Conservation (phyloP, 257 asterid genomes). For the Primulina eburnea region DNA sequence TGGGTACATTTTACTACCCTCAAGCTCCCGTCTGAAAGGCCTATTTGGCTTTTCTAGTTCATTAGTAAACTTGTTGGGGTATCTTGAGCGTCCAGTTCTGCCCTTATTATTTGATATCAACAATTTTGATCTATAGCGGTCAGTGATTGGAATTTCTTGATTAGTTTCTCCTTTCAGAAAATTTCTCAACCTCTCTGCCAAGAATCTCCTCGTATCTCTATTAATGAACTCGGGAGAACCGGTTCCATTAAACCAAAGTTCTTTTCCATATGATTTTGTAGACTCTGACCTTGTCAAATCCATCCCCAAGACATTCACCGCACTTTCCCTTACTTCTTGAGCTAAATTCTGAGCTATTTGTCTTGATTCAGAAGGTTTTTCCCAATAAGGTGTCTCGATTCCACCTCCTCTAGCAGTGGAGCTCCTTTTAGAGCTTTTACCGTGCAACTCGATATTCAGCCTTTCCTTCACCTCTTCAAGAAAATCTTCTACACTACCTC, state of each 20-base stretch:
- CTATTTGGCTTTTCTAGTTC: conserved; percentile 49
- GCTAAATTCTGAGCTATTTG: conserved; percentile 75
- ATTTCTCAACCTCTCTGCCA: conserved; percentile 70
- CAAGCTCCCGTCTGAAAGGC: conserved; percentile 58
- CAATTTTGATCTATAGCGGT: conserved; percentile 44
- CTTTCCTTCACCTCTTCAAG: conserved; percentile 94
- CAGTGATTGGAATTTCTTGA: conserved; percentile 37
- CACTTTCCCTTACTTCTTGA: conserved; percentile 72
- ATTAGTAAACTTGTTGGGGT: conserved; percentile 31
- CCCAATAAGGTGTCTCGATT: conserved; percentile 81
- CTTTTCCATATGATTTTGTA: conserved; percentile 71
- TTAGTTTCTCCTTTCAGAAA: conserved; percentile 62
- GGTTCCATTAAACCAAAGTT: conserved; percentile 44
- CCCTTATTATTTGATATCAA: conserved; percentile 26
- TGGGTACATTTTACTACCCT: conserved; percentile 39
- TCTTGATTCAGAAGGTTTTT: conserved; percentile 71
- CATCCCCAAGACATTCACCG: conserved; percentile 53
- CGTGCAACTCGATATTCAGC: conserved; percentile 73
- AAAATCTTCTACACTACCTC: conserved; percentile 71
- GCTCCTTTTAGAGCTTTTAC: conserved; percentile 52
- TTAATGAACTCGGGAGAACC: conserved; percentile 68
- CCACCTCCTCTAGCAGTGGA: conserved; percentile 79
- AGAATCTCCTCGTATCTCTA: conserved; percentile 65
- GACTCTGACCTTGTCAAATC: conserved; percentile 76
- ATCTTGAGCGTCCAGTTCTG: neutral